A percentile compares a stretch with the other conserved stretches of the same genome.
Conservation (phyloP, 768 basidiomycete genomes). For the Stropharia rugosoannulata region DNA sequence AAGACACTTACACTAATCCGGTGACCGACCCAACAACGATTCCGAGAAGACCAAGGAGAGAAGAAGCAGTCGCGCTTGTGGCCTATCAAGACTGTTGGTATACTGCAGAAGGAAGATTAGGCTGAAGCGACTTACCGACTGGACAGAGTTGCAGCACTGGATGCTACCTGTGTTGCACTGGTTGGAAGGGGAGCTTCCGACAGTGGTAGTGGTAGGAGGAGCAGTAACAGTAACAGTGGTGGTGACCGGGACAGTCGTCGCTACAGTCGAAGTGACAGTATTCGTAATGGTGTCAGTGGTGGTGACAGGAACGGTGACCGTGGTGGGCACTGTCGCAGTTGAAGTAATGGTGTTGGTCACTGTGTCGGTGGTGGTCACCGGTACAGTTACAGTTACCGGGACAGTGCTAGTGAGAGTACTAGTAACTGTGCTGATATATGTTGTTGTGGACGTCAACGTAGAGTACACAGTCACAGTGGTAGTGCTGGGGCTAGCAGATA, state of each 20-base stretch:
- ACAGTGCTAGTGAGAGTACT: too few species aligned
- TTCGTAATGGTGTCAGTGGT: neutral
- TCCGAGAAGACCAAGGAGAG: slow-evolving; percentile 27
- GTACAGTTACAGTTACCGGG: too few species aligned
- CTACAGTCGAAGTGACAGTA: slow-evolving; percentile 1
- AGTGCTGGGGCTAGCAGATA: neutral
- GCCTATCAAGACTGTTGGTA: neutral
- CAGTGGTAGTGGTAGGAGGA: neutral
- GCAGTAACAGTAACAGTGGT: neutral
- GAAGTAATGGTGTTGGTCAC: neutral
- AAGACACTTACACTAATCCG: slow-evolving; percentile 17
- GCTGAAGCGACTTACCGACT: slow-evolving; percentile 12
- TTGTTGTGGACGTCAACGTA: too few species aligned
- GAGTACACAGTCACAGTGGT: neutral
- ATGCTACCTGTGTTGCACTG: slow-evolving; percentile 24
- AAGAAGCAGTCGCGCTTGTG: neutral
- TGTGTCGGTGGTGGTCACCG: neutral
- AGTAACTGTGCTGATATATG: too few species aligned
- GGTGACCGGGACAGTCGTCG: neutral
- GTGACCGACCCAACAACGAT: slow-evolving; percentile 19
- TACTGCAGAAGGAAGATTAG: neutral
- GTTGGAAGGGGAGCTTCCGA: slow-evolving; percentile 1
- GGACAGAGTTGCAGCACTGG: slow-evolving; percentile 25
- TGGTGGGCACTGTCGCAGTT: neutral
- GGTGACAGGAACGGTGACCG: neutral